Evolutionary conservation across 805 yeast genomes (phyloP), one percentile per base, ranked within the genome.

Genomic region (Metschnikowia cubensis): DNA sequence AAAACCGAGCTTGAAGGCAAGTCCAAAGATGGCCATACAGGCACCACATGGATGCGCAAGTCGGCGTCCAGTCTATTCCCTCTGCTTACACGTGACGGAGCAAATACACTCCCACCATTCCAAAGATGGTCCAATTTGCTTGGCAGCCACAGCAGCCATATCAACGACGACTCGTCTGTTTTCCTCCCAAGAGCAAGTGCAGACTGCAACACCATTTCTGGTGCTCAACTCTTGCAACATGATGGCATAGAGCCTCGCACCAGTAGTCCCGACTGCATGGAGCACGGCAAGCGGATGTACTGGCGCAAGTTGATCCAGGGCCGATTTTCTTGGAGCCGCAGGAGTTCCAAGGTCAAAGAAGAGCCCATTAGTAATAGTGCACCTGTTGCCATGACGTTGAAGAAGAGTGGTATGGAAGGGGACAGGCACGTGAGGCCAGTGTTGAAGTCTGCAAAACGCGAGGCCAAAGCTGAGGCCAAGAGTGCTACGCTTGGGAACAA

Each of bases 21-120:
- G 8, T 25, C 33, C 33, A 20, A 39, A 39, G 42, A 20, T 2
- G 33, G 20, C 33, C 42, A 39, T 20, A 5, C 32, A 7, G 42
- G 45, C 13, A 35, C 50, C 17, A 18, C 42, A 14, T 40, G 47
- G 29, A 35, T 33, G 41, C 44, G 42, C 11, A 46, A 46, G 14
- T 22, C 50, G 6, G 18, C 47, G 2, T 44, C 52, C 32, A 49
- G 50, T 29, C 41, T 52, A 20, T 52, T 52, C 32, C 50, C 55
- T 3, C 55, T 49, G 55, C 42, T 50, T 45, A 48, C 49, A 11
- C 46, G 39, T 17, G 46, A 43, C 6, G 45, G 45, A 14, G 46
- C 46, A 21, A 43, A 20, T 22, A 43, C 46, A 8, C 39, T 43
- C n/a, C 46, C 46, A 15, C n/a, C 39, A 4, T 35, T 43, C 11